Evolutionary conservation across 2,329 filamentous ascomycete genomes (phyloP).

Genomic region (Chalaropsis ovoidea): DNA sequence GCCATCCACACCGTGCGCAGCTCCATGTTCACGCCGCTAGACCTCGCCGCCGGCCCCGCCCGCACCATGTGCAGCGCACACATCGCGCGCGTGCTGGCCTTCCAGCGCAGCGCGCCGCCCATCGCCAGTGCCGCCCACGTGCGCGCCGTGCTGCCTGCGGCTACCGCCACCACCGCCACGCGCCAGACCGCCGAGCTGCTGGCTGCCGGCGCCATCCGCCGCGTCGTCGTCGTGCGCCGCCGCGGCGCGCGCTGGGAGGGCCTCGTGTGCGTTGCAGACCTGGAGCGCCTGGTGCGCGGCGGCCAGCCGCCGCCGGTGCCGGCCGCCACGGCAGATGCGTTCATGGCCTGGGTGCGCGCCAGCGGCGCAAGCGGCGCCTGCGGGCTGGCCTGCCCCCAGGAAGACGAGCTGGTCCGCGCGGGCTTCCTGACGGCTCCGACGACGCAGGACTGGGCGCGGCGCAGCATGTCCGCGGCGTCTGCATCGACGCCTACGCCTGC

Average conservation of each 20-base stretch:
- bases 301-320: slow-evolving; percentile 29
- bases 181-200: slow-evolving; percentile 55
- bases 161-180: slow-evolving; percentile 53
- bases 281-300: slow-evolving; percentile 36
- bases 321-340: slow-evolving; percentile 39
- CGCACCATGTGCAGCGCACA: slow-evolving; percentile 55
- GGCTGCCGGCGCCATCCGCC: slow-evolving; percentile 47
- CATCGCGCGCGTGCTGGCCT: slow-evolving; percentile 54
- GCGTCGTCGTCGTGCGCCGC: slow-evolving; percentile 47
- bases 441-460: background rate
- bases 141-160: slow-evolving; percentile 45
- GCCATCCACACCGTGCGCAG: slow-evolving; percentile 52
- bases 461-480: background rate
- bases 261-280: slow-evolving; percentile 48
- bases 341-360: slow-evolving; percentile 33
- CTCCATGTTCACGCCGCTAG: slow-evolving; percentile 50
- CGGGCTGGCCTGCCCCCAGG: slow-evolving; percentile 37
- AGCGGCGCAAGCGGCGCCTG: slow-evolving; percentile 27
- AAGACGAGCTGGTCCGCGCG: slow-evolving; percentile 49
- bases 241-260: slow-evolving; percentile 54
- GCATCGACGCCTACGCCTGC: no score
- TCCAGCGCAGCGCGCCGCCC: slow-evolving; percentile 48
- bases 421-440: slow-evolving; percentile 54
- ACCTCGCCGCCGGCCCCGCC: slow-evolving; percentile 42
- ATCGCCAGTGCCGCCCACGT: slow-evolving; percentile 58